Conservation (phyloP, 78 protist species). For the slime mould (Dictyostelium discoideum) region DNA sequence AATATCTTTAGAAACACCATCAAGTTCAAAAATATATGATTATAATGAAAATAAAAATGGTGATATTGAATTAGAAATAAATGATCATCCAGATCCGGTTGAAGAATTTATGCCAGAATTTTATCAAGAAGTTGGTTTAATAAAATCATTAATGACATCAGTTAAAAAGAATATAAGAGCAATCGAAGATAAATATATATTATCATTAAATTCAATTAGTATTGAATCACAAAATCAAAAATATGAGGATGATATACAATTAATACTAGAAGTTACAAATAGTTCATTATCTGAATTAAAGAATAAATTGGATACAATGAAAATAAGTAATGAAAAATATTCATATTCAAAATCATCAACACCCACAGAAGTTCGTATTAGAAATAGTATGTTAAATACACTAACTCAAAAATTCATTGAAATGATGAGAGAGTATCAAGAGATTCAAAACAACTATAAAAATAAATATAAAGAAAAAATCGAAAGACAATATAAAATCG, state of each 20-base stretch:
- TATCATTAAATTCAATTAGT: conserved; percentile 63
- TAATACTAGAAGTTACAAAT: conserved; percentile 71
- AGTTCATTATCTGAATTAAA: conserved; percentile 67
- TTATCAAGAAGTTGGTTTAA: conserved; percentile 75
- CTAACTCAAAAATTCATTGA: conserved; percentile 86
- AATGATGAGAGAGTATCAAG: conserved; percentile 88
- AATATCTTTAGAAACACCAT: not conserved
- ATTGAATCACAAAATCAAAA: conserved; percentile 61
- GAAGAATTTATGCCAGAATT: conserved; percentile 85
- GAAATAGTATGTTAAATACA: conserved; percentile 70
- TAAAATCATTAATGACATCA: conserved; percentile 58
- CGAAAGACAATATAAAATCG: conserved; percentile 88
- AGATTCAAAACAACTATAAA: conserved; percentile 84
- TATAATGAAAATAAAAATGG: not conserved
- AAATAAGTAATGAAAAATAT: conserved; percentile 53
- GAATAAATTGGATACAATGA: conserved; percentile 77
- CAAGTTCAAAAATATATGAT: not conserved
- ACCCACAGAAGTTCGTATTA: conserved; percentile 72
- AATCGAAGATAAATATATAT: conserved; percentile 71
- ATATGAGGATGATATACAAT: conserved; percentile 75
- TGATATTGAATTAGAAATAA: conserved; percentile 38
- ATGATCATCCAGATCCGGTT: conserved; percentile 12
- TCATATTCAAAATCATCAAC: conserved; percentile 1
- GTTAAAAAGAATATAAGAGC: conserved; percentile 54
- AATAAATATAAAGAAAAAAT: conserved; percentile 85